Evolutionary conservation across 768 basidiomycete genomes (phyloP).

Genomic region (Tricholoma hemisulphureum): DNA sequence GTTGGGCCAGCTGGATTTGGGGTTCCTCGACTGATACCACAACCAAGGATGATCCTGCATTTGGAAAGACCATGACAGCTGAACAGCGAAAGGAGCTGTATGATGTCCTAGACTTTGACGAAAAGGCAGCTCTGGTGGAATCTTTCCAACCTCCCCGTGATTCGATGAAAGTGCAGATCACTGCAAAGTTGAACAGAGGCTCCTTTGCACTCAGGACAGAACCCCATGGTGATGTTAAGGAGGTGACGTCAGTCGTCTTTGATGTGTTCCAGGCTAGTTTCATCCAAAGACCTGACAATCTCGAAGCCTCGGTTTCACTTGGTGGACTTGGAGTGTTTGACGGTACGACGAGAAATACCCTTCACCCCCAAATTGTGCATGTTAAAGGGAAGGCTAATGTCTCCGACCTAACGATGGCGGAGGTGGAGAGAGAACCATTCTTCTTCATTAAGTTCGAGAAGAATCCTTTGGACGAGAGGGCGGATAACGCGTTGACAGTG

Average conservation of each 20-base stretch:
- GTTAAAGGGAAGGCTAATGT: constrained; percentile 39
- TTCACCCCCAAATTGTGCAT: constrained; percentile 89
- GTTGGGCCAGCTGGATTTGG: constrained; percentile 83
- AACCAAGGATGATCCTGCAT: constrained; percentile 50
- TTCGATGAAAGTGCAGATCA: constrained; percentile 72
- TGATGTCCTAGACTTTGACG: constrained; percentile 89
- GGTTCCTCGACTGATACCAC: constrained; percentile 46
- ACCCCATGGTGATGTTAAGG: constrained; percentile 58
- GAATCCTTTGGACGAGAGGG: constrained; percentile 86
- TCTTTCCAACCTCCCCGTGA: constrained; percentile 74
- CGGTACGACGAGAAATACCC: constrained; percentile 76
- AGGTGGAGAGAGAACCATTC: constrained; percentile 52
- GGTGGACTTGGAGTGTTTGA: constrained; percentile 88
- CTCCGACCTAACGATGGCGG: constrained; percentile 3
- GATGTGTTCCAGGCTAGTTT: constrained; percentile 83
- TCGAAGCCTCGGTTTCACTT: constrained; percentile 82
- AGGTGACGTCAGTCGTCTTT: constrained; percentile 86
- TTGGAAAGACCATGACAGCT: constrained; percentile 75
- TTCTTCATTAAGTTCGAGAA: constrained; percentile 91
- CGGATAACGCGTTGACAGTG: constrained; percentile 86
- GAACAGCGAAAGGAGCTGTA: constrained; percentile 90
- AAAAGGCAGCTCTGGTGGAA: constrained; percentile 70
- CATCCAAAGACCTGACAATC: constrained; percentile 80
- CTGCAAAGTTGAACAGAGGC: constrained; percentile 80
- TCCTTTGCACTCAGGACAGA: constrained; percentile 81